These are phyloP conservation scores for Vanilla planifolia DNA, from an alignment of 106 monocot genomes.

Conservation along the genomic window DNA sequence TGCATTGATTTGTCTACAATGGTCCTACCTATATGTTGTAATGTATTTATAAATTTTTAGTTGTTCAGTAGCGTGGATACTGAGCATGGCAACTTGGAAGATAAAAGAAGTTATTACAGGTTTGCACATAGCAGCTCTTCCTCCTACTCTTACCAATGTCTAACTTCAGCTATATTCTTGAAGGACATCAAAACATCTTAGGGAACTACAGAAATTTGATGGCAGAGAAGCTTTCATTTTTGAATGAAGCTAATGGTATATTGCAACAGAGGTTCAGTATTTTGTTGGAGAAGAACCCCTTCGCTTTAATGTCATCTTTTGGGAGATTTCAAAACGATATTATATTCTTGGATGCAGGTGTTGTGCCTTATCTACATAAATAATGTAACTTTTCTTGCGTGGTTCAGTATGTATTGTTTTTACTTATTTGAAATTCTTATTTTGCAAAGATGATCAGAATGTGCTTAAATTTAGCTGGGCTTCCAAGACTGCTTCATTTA, in stretches of 20 bases:
- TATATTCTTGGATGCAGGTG: slow-evolving; percentile 71
- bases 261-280: slow-evolving; percentile 9
- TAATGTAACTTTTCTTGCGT: neutral
- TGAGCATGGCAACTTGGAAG: slow-evolving; percentile 49
- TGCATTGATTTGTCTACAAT: too few species aligned
- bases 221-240: slow-evolving; percentile 30
- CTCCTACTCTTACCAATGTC: neutral
- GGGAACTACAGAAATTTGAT: slow-evolving; percentile 39
- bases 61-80: slow-evolving; percentile 61
- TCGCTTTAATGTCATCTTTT: slow-evolving; percentile 58
- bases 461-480: slow-evolving; percentile 36
- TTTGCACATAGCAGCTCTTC: slow-evolving; percentile 19
- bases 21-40: too few species aligned
- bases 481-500: slow-evolving; percentile 19
- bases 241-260: slow-evolving; percentile 22
- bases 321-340: slow-evolving; percentile 29
- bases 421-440: slow-evolving; percentile 5
- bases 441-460: slow-evolving; percentile 48
- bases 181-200: slow-evolving; percentile 47
- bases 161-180: slow-evolving; percentile 8
- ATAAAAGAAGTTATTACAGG: slow-evolving; percentile 49
- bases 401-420: neutral
- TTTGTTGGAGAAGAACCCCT: slow-evolving; percentile 25
- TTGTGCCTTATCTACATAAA: neutral
- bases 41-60: slow-evolving; percentile 25